A percentile compares a stretch with the other conserved stretches of the same genome.
These are phyloP conservation scores for Venturia aucupariae DNA, from an alignment of 2,329 filamentous ascomycete genomes.

Conservation along the genomic window DNA sequence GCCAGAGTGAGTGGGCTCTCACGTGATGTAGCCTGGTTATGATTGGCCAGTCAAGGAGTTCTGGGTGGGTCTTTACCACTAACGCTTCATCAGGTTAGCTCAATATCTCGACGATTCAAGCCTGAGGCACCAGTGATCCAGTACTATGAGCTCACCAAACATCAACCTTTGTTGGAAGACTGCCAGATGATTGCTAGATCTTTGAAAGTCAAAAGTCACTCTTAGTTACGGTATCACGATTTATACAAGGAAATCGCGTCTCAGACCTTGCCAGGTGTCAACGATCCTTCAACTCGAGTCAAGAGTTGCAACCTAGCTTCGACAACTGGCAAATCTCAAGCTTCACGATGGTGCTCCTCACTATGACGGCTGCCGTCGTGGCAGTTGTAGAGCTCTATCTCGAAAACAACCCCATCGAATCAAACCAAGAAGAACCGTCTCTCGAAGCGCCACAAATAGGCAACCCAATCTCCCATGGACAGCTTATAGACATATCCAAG, in stretches of 20 bases:
- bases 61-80: too few relatives aligned
- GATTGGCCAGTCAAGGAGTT: background rate
- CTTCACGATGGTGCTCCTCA: slow-evolving; percentile 42
- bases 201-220: too few relatives aligned
- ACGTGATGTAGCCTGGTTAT: background rate
- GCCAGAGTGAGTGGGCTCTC: too few relatives aligned
- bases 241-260: background rate
- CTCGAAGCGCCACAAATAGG: slow-evolving; percentile 46
- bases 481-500: slow-evolving; percentile 56
- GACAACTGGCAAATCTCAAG: background rate
- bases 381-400: slow-evolving; percentile 44
- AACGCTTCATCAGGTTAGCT: too few relatives aligned
- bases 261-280: background rate
- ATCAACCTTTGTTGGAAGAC: background rate
- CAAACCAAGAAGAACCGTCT: slow-evolving; percentile 34
- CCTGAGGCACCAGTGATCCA: background rate
- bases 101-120: background rate
- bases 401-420: slow-evolving; percentile 18
- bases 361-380: slow-evolving; percentile 62
- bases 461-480: slow-evolving; percentile 61
- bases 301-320: background rate
- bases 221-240: background rate
- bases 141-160: background rate
- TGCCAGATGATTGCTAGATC: background rate
- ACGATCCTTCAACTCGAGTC: background rate